A percentile compares a stretch with the other conserved stretches of the same genome.
Evolutionary conservation across 495 filamentous ascomycete genomes (phyloP).

Genomic region (Aspergillus cavernicola): DNA sequence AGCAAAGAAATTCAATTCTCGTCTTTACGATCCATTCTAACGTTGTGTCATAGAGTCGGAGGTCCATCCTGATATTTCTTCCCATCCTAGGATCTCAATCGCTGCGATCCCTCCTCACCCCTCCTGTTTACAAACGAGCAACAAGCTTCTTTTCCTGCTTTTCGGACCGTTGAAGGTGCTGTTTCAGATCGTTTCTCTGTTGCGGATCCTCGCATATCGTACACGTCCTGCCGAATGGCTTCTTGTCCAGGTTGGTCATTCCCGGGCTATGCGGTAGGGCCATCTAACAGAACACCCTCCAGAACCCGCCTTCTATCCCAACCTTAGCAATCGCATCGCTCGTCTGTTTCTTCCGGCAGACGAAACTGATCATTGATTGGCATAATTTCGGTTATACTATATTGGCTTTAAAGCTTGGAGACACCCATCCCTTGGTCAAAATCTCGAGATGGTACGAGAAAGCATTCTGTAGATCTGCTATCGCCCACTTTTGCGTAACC

Average conservation of each 20-base stretch:
- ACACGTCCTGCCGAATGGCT: conserved; percentile 73
- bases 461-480: conserved; percentile 61
- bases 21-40: not conserved
- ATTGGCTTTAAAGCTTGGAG: conserved; percentile 63
- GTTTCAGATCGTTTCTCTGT: conserved; percentile 69
- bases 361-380: conserved; percentile 89
- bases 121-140: conserved; percentile 57
- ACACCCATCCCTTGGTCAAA: conserved; percentile 68
- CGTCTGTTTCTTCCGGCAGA: conserved; percentile 73
- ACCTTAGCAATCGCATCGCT: conserved; percentile 72
- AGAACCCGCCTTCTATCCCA: conserved; percentile 96
- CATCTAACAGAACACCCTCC: conserved; percentile 7
- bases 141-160: conserved; percentile 72
- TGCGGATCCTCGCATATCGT: conserved; percentile 66
- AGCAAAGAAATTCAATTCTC: not conserved
- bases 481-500: conserved; percentile 81
- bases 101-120: conserved; percentile 63
- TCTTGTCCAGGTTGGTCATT: conserved; percentile 61
- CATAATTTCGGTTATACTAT: conserved; percentile 99
- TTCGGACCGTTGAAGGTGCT: conserved; percentile 83
- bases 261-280: not conserved
- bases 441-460: conserved; percentile 75
- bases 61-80: conserved; percentile 70
- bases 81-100: conserved; percentile 62
- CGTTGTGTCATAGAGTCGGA: conserved; percentile 53